Conservation (phyloP, 1,284 basidiomycete species). For the Naganishia sp. region DNA sequence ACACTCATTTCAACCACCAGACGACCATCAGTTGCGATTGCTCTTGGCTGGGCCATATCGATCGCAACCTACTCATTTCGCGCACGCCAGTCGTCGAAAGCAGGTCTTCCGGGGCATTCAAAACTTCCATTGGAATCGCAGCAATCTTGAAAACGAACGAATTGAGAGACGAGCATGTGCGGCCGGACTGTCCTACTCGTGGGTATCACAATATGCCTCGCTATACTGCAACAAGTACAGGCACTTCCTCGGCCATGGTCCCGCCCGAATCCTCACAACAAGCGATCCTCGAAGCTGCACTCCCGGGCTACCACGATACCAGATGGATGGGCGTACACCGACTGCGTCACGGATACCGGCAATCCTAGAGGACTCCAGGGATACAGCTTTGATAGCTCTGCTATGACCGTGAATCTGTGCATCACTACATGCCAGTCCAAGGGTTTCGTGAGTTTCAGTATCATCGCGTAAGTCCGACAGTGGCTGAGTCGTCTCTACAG, state of each 20-base stretch:
- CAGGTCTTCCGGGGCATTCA: constrained; percentile 7
- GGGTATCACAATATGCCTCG: neutral
- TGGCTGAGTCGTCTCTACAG: neutral
- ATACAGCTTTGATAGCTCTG: constrained; percentile 5
- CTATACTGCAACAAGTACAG: constrained; percentile 8
- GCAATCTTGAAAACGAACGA: no score
- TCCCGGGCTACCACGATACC: constrained; percentile 23
- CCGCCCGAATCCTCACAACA: neutral
- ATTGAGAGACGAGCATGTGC: neutral
- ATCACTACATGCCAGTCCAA: constrained; percentile 20
- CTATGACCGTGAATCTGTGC: constrained; percentile 24
- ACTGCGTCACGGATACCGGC: constrained; percentile 15
- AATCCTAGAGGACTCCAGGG: constrained; percentile 19
- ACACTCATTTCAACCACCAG: no score
- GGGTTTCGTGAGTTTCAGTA: constrained; percentile 25
- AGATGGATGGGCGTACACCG: constrained; percentile 26
- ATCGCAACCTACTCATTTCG: neutral
- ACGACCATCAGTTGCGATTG: neutral
- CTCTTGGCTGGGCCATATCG: neutral
- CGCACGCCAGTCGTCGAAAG: neutral
- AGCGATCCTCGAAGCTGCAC: constrained; percentile 7
- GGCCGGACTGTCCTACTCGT: neutral
- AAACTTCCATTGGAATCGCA: neutral
- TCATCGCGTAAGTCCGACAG: neutral
- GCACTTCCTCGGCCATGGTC: constrained; percentile 10